phyloP scores from a whole-genome alignment of 2,329 filamentous ascomycete species.

The Sphaceloma murrayae region DNA sequence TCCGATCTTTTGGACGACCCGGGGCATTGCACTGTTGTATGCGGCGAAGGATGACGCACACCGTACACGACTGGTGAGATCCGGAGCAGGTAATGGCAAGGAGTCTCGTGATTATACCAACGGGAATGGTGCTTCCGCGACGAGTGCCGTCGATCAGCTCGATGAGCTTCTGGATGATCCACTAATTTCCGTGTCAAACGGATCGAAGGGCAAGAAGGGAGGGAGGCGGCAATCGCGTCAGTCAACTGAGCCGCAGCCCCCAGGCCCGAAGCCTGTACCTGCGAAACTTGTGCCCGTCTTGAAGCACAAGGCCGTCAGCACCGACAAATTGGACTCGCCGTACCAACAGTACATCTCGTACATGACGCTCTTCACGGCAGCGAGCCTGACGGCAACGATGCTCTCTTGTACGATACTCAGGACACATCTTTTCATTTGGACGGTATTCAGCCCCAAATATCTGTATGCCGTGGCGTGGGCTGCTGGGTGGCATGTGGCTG shows the following conservation, averaged over 20 bases:
- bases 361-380: constrained; percentile 61
- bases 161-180: constrained; percentile 5
- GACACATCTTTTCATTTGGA: constrained; percentile 96
- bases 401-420: constrained; percentile 72
- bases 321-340: constrained; percentile 18
- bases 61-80: too few species aligned
- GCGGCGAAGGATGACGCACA: neutral
- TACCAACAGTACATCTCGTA: constrained; percentile 30
- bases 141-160: constrained; percentile 8
- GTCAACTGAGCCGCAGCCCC: too few species aligned
- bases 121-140: neutral
- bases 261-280: too few species aligned
- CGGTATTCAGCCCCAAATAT: constrained; percentile 95
- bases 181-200: neutral
- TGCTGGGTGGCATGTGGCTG: constrained; percentile 64
- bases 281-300: too few species aligned
- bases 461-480: constrained; percentile 87
- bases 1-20: constrained; percentile 75
- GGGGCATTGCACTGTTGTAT: constrained; percentile 45
- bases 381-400: constrained; percentile 67
- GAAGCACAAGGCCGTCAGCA: neutral
- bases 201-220: neutral
- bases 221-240: neutral
- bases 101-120: too few species aligned
- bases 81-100: too few species aligned